Conservation (phyloP, 306 rosid species). For the Quillaja saponaria region DNA sequence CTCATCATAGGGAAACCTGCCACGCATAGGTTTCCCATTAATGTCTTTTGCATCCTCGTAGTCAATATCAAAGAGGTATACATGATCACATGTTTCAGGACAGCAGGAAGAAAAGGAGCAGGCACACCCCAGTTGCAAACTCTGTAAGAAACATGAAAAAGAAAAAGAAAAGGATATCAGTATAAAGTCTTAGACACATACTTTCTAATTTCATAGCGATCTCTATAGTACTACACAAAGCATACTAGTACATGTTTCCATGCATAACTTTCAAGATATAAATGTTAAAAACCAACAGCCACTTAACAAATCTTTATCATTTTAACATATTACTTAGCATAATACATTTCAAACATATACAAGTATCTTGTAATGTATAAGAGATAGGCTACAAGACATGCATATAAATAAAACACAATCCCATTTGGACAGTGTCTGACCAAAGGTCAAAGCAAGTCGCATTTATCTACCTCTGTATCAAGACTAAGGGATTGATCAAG, state of each 20-base stretch:
- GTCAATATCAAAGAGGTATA: constrained; percentile 86
- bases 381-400: constrained; percentile 18
- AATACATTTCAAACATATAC: not conserved
- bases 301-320: not conserved
- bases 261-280: not conserved
- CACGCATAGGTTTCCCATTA: constrained; percentile 77
- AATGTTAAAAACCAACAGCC: constrained; percentile 17
- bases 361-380: constrained; percentile 11
- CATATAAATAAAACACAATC: constrained; percentile 14
- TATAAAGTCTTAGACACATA: constrained; percentile 9
- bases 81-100: constrained; percentile 92
- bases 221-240: not conserved
- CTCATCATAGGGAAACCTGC: constrained; percentile 91
- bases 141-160: constrained; percentile 46
- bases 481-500: constrained; percentile 64
- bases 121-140: constrained; percentile 78
- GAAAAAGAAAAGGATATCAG: constrained; percentile 12
- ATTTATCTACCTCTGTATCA: constrained; percentile 69
- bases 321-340: constrained; percentile 1
- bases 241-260: not conserved
- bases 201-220: not conserved
- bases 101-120: constrained; percentile 65
- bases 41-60: constrained; percentile 91
- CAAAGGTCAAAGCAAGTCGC: constrained; percentile 22
- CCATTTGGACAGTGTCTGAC: constrained; percentile 22